Percentiles rank a stretch among this genome's conserved stretches.
These are phyloP conservation scores for Oxalis stricta DNA, from an alignment of 441 rosid genomes.

Conservation along the genomic window DNA sequence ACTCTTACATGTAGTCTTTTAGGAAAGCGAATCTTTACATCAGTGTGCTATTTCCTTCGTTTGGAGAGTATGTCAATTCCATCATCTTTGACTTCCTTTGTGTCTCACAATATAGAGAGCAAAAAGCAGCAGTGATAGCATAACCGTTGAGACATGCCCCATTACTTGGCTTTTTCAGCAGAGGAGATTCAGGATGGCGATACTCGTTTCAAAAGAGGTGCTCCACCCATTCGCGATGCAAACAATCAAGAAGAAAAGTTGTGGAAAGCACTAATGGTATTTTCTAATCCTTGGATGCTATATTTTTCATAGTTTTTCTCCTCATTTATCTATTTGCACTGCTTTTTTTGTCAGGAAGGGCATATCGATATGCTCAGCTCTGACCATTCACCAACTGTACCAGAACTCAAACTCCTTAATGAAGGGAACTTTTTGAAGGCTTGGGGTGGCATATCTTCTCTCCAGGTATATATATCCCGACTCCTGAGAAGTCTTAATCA, in stretches of 20 bases:
- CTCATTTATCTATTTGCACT: constrained; percentile 2
- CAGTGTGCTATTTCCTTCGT: not conserved
- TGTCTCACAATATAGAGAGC: constrained; percentile 53
- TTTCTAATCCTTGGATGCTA: constrained; percentile 1
- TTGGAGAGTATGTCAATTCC: not conserved
- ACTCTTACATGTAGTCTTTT: not conserved
- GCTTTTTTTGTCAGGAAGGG: constrained; percentile 60
- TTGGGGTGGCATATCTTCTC: constrained; percentile 97
- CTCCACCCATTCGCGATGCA: constrained; percentile 81
- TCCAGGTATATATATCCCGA: too few relatives aligned
- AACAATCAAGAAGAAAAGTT: constrained; percentile 63
- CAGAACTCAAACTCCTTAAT: constrained; percentile 58
- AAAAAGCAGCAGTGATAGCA: constrained; percentile 60
- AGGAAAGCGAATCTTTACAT: too few relatives aligned
- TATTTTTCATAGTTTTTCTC: not conserved
- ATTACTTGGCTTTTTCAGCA: constrained; percentile 83
- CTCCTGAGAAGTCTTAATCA: too few relatives aligned
- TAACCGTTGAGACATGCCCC: constrained; percentile 88
- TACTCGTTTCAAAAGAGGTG: constrained; percentile 88
- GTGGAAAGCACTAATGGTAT: constrained; percentile 88
- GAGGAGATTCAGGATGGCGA: constrained; percentile 88
- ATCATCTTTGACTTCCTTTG: not conserved
- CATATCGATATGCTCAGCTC: constrained; percentile 84
- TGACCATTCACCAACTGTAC: constrained; percentile 90
- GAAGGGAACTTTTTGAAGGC: constrained; percentile 86